A percentile compares a stretch with the other conserved stretches of the same genome.
These are phyloP conservation scores for Vickermania ingenoplastis DNA, from an alignment of 208 protist genomes.

Conservation along the genomic window DNA sequence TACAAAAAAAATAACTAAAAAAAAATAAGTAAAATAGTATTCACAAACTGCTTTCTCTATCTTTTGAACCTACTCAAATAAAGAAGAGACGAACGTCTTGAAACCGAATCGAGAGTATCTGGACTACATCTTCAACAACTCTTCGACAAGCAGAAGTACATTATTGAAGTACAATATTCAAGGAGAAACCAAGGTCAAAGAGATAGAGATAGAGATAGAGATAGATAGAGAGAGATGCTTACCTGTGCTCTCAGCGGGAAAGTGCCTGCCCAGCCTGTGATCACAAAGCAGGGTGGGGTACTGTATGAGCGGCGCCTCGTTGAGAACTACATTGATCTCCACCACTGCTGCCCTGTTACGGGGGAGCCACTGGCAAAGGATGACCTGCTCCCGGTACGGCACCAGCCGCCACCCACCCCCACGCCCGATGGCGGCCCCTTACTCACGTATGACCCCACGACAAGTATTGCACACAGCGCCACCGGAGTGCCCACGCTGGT, in stretches of 20 bases:
- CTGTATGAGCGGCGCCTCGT: slow-evolving; percentile 95
- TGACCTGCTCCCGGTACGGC: slow-evolving; percentile 84
- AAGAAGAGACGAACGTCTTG: too few relatives aligned
- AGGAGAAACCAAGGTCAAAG: too few relatives aligned
- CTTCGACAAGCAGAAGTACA: too few relatives aligned
- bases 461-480: slow-evolving; percentile 15
- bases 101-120: too few relatives aligned
- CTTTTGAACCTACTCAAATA: too few relatives aligned
- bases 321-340: slow-evolving; percentile 90
- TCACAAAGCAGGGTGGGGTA: slow-evolving; percentile 87
- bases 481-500: slow-evolving; percentile 91
- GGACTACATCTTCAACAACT: too few relatives aligned
- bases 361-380: slow-evolving; percentile 66
- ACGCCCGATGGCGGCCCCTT: slow-evolving; percentile 8
- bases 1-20: too few relatives aligned
- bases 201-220: too few relatives aligned
- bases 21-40: too few relatives aligned
- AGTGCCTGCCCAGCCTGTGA: slow-evolving; percentile 91
- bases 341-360: slow-evolving; percentile 93
- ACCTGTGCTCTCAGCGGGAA: slow-evolving; percentile 75
- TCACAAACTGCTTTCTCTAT: too few relatives aligned
- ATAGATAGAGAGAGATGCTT: background rate
- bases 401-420: slow-evolving; percentile 7
- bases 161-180: too few relatives aligned
- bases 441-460: slow-evolving; percentile 17